Evolutionary conservation across 106 monocot genomes (phyloP).

Genomic region (Dendrobium nobile): DNA sequence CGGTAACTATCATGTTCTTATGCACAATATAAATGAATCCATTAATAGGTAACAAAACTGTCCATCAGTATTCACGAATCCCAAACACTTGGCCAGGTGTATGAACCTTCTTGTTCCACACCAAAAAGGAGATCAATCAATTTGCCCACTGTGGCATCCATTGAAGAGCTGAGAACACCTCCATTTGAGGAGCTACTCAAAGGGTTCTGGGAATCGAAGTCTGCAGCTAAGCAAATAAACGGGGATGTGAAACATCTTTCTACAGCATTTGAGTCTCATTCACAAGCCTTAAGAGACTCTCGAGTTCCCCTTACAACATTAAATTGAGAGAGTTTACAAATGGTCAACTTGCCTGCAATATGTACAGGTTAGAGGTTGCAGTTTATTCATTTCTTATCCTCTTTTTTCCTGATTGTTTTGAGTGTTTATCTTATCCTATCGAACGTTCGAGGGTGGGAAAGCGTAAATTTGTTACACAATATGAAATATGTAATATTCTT

Average conservation of each 20-base stretch:
- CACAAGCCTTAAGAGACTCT: conserved; percentile 46
- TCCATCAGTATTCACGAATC: not conserved
- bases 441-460: not conserved
- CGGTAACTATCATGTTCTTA: conserved; percentile 32
- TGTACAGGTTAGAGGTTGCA: conserved; percentile 9
- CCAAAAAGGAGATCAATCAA: conserved; percentile 57
- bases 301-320: conserved; percentile 55
- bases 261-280: conserved; percentile 35
- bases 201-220: conserved; percentile 62
- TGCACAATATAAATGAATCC: not conserved
- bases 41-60: not conserved
- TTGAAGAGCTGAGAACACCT: conserved; percentile 83
- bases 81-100: conserved; percentile 41
- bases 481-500: conserved; percentile 5
- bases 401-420: not conserved
- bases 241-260: conserved; percentile 54
- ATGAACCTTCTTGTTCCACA: conserved; percentile 87
- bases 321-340: conserved; percentile 37
- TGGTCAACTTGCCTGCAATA: not conserved
- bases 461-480: not conserved
- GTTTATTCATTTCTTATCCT: not conserved
- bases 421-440: not conserved
- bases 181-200: conserved; percentile 81
- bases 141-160: conserved; percentile 58
- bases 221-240: conserved; percentile 47